phyloP scores from a whole-genome alignment of 441 rosid genomes.

The Manihot esculenta region DNA sequence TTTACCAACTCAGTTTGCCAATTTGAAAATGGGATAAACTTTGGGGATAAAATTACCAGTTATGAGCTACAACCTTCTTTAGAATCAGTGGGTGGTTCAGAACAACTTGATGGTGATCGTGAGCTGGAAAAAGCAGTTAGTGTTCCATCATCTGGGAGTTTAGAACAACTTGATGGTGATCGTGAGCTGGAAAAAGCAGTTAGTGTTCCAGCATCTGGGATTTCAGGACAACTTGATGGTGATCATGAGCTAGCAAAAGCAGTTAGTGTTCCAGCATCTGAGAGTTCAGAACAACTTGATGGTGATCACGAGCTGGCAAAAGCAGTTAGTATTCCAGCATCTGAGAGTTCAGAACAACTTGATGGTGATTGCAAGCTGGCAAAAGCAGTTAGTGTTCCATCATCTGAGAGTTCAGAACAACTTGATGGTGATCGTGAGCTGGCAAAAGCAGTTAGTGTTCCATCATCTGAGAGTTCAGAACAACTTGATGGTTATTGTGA shows the following conservation, averaged over 20 bases:
- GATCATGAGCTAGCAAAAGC: slow-evolving; percentile 30
- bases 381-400: too few species aligned
- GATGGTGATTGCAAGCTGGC: too few species aligned
- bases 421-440: too few species aligned
- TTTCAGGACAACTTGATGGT: slow-evolving; percentile 26
- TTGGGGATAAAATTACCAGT: slow-evolving; percentile 13
- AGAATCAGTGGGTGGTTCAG: slow-evolving; percentile 29
- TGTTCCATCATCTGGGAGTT: too few species aligned
- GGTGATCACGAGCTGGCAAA: slow-evolving; percentile 29
- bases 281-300: slow-evolving; percentile 27
- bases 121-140: slow-evolving; percentile 31
- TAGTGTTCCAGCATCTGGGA: too few species aligned
- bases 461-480: too few species aligned
- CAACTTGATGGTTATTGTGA: too few species aligned
- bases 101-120: slow-evolving; percentile 28
- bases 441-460: too few species aligned
- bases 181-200: slow-evolving; percentile 28
- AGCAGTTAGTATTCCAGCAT: too few species aligned
- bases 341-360: too few species aligned
- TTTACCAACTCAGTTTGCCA: slow-evolving; percentile 29
- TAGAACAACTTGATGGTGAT: slow-evolving; percentile 28
- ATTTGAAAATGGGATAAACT: slow-evolving; percentile 28
- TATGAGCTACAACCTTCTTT: slow-evolving; percentile 30
- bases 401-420: too few species aligned
- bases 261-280: too few species aligned